These are phyloP conservation scores for Datisca glomerata DNA, from an alignment of 306 rosid species.

Conservation along the genomic window DNA sequence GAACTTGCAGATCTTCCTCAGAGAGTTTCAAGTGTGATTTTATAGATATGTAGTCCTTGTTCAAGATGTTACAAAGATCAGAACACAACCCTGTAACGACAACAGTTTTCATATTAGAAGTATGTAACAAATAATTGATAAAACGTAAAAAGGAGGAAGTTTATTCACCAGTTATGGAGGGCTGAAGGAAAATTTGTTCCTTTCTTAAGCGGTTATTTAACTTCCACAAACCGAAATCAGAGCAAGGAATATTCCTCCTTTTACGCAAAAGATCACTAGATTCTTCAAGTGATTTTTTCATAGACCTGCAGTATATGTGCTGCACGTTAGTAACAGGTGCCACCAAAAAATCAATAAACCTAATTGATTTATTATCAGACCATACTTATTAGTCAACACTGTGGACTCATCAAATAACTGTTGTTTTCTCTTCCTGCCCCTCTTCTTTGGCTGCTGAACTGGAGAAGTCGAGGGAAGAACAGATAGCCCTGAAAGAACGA, in stretches of 20 bases:
- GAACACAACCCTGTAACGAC: slow-evolving; percentile 39
- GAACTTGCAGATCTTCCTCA: slow-evolving; percentile 27
- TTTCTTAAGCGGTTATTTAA: slow-evolving; percentile 35
- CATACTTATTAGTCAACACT: slow-evolving; percentile 64
- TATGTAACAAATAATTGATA: slow-evolving; percentile 2
- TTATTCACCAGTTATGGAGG: slow-evolving; percentile 44
- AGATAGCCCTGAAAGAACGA: neutral
- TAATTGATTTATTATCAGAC: slow-evolving; percentile 1
- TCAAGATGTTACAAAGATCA: slow-evolving; percentile 34
- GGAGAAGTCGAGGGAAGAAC: slow-evolving; percentile 39
- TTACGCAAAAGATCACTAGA: slow-evolving; percentile 30
- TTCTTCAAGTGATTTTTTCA: slow-evolving; percentile 47
- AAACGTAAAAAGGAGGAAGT: neutral
- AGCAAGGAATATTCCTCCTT: slow-evolving; percentile 34
- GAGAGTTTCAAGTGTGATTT: slow-evolving; percentile 26
- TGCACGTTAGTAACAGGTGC: too few relatives aligned
- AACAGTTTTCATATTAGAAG: slow-evolving; percentile 4
- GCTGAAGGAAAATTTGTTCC: slow-evolving; percentile 45
- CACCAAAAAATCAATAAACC: slow-evolving; percentile 13
- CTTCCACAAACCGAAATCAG: slow-evolving; percentile 49
- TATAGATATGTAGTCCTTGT: slow-evolving; percentile 29
- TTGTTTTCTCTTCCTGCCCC: slow-evolving; percentile 64
- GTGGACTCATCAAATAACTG: slow-evolving; percentile 52
- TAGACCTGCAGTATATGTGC: slow-evolving; percentile 39
- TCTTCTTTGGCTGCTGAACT: slow-evolving; percentile 35